phyloP scores from a whole-genome alignment of 129 eudicot genomes.

The Chrysanthemum lavandulifolium region DNA sequence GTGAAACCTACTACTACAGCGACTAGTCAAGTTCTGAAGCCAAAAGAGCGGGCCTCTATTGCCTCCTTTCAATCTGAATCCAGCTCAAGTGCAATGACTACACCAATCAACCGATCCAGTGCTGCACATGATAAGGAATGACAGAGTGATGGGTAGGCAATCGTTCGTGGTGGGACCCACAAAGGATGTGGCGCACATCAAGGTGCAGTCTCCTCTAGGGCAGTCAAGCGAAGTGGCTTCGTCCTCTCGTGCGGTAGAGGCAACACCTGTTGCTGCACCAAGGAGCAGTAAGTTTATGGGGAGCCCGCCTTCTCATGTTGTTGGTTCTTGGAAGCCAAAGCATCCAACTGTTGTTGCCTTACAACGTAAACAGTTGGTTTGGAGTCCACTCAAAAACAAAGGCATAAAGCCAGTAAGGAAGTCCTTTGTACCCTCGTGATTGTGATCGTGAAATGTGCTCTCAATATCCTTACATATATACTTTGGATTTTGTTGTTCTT shows the following conservation, averaged over 20 bases:
- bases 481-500: neutral
- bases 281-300: constrained; percentile 83
- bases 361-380: constrained; percentile 63
- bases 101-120: constrained; percentile 42
- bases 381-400: constrained; percentile 73
- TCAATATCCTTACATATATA: neutral
- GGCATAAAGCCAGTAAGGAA: constrained; percentile 40
- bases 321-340: constrained; percentile 83
- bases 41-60: constrained; percentile 69
- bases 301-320: constrained; percentile 57
- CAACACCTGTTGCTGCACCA: constrained; percentile 47
- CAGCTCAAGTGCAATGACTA: constrained; percentile 33
- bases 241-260: constrained; percentile 33
- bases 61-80: constrained; percentile 59
- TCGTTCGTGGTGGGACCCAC: constrained; percentile 73
- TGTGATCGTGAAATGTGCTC: neutral
- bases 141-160: constrained; percentile 49
- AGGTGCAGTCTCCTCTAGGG: constrained; percentile 51
- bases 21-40: constrained; percentile 39
- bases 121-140: constrained; percentile 34
- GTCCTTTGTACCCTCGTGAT: constrained; percentile 38
- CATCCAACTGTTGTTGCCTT: constrained; percentile 83
- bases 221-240: constrained; percentile 18
- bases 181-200: constrained; percentile 32
- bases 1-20: constrained; percentile 29